Conservation (phyloP, 495 filamentous ascomycete genomes). For the Penicillium malachiteum region DNA sequence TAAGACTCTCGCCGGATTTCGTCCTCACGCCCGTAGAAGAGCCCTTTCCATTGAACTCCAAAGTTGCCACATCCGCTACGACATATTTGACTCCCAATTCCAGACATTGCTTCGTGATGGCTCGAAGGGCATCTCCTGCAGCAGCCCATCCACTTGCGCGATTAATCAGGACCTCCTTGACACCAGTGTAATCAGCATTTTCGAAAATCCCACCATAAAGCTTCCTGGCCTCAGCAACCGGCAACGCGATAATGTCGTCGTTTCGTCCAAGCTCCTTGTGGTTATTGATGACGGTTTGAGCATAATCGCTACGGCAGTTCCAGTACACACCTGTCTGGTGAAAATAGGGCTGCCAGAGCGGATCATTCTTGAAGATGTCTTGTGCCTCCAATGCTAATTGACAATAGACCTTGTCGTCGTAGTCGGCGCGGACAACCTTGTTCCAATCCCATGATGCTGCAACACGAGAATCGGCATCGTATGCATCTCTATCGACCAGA, state of each 20-base stretch:
- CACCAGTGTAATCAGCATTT: conserved; percentile 51
- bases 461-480: conserved; percentile 36
- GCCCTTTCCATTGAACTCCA: conserved; percentile 42
- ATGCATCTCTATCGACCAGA: conserved; percentile 56
- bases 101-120: conserved; percentile 44
- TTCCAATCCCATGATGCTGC: conserved; percentile 68
- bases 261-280: conserved; percentile 46
- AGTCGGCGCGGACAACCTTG: conserved; percentile 67
- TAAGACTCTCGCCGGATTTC: conserved; percentile 34
- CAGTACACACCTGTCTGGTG: conserved; percentile 57
- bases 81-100: conserved; percentile 54
- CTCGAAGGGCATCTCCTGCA: conserved; percentile 52
- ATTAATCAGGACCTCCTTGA: conserved; percentile 52
- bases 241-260: conserved; percentile 37
- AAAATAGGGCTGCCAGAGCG: conserved; percentile 54
- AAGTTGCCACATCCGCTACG: conserved; percentile 40
- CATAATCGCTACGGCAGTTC: conserved; percentile 42
- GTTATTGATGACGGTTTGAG: conserved; percentile 47
- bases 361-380: conserved; percentile 51
- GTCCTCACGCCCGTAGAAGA: conserved; percentile 50
- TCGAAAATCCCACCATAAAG: conserved; percentile 53
- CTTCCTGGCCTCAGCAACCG: conserved; percentile 42
- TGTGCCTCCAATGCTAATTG: conserved; percentile 56
- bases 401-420: conserved; percentile 57
- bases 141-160: conserved; percentile 59